These are phyloP conservation scores for Salix arbutifolia DNA, from an alignment of 345 rosid species.

Conservation along the genomic window DNA sequence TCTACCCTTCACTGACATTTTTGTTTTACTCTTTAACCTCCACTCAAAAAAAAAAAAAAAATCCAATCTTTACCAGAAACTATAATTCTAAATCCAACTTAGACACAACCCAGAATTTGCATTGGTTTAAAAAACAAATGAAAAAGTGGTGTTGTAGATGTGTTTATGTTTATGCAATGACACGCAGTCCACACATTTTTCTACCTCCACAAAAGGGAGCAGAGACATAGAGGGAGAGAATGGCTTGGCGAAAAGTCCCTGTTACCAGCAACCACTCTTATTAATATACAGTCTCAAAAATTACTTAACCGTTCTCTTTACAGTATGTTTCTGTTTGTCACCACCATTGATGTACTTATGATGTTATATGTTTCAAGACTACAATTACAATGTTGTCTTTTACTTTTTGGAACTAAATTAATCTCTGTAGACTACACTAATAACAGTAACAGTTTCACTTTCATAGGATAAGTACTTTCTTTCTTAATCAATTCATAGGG, in stretches of 20 bases:
- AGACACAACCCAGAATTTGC: not conserved
- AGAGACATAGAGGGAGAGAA: constrained; percentile 2
- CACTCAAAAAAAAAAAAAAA: not conserved
- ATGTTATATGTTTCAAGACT: not conserved
- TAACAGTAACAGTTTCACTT: not conserved
- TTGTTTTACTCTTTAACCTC: not conserved
- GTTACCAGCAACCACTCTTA: constrained; percentile 20
- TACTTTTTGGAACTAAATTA: not conserved
- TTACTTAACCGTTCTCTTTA: constrained; percentile 13
- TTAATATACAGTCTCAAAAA: not conserved
- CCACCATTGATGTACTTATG: constrained; percentile 2
- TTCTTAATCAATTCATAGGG: not conserved
- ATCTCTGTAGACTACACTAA: not conserved
- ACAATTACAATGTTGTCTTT: not conserved
- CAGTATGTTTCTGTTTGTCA: not conserved
- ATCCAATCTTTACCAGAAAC: not conserved
- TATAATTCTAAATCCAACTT: not conserved
- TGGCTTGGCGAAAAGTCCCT: constrained; percentile 9
- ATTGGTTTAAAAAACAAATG: not conserved
- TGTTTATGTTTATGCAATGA: not conserved
- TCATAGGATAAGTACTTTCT: not conserved
- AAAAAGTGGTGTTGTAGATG: not conserved
- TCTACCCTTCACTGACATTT: constrained; percentile 66
- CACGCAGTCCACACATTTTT: not conserved
- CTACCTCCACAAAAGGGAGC: not conserved